Percentiles rank a stretch among this genome's conserved stretches.
These are phyloP conservation scores for Coniochaeta prunicola DNA, from an alignment of 2,329 filamentous ascomycete species.

Conservation along the genomic window DNA sequence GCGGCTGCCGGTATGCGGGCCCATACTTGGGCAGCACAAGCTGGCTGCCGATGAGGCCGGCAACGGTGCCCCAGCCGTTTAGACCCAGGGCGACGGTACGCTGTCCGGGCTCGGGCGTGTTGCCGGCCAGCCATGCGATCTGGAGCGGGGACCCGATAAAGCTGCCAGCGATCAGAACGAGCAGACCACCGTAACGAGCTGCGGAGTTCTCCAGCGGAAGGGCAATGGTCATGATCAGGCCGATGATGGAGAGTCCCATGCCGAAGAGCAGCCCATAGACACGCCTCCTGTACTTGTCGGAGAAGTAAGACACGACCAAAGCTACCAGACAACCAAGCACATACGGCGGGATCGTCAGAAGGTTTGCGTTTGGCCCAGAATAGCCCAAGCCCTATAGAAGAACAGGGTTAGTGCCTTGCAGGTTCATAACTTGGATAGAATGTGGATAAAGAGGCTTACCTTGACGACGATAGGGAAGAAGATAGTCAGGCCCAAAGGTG, in stretches of 20 bases:
- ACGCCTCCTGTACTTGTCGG: constrained; percentile 4
- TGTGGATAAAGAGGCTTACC: neutral
- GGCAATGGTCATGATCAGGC: constrained; percentile 2
- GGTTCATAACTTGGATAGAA: neutral
- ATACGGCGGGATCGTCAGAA: constrained; percentile 5
- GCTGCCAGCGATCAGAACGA: constrained; percentile 4
- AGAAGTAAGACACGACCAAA: constrained; percentile 2
- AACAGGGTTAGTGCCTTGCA: neutral
- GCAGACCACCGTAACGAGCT: constrained; percentile 4
- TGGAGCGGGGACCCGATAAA: constrained; percentile 5
- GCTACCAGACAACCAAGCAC: constrained; percentile 3
- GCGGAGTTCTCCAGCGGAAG: neutral
- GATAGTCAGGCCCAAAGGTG: constrained; percentile 3
- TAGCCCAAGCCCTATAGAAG: neutral
- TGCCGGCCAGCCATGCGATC: constrained; percentile 6
- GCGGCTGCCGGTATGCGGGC: constrained; percentile 2
- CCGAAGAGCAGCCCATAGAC: constrained; percentile 3
- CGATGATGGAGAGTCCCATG: constrained; percentile 2
- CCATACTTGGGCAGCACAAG: constrained; percentile 5
- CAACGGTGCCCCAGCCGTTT: constrained; percentile 6
- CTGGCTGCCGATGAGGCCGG: constrained; percentile 5
- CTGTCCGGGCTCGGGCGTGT: constrained; percentile 6
- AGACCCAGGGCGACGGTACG: constrained; percentile 3
- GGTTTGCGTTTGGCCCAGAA: neutral
- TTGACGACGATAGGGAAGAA: constrained; percentile 7